Evolutionary conservation across 2,329 filamentous ascomycete genomes (phyloP).

Genomic region (Fusarium globosum): DNA sequence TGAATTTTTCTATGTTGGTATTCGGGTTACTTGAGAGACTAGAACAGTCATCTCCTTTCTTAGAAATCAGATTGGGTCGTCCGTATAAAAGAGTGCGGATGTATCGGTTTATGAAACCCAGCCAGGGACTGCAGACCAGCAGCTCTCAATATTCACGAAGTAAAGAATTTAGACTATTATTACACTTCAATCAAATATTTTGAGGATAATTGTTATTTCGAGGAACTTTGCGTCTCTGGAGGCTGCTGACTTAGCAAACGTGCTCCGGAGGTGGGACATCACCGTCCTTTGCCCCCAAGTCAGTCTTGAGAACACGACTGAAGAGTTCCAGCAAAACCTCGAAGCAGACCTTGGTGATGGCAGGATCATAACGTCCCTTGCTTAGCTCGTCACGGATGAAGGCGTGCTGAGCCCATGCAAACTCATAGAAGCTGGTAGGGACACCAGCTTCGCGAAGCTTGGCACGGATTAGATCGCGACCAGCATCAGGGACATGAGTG

Average conservation of each 20-base stretch:
- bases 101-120: constrained; percentile 34
- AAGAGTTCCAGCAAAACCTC: constrained; percentile 91
- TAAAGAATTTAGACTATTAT: constrained; percentile 45
- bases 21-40: constrained; percentile 31
- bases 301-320: constrained; percentile 78
- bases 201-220: background rate
- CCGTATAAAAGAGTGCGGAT: constrained; percentile 29
- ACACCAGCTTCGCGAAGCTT: constrained; percentile 82
- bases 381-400: constrained; percentile 94
- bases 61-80: constrained; percentile 35
- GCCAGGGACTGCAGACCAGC: constrained; percentile 20
- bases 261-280: constrained; percentile 74
- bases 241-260: constrained; percentile 65
- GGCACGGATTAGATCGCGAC: constrained; percentile 84
- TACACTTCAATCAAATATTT: constrained; percentile 28
- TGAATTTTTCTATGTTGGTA: constrained; percentile 29
- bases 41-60: constrained; percentile 17
- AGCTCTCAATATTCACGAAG: constrained; percentile 42
- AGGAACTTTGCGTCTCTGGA: background rate
- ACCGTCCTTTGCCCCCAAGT: constrained; percentile 76
- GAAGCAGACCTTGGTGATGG: constrained; percentile 87
- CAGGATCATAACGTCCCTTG: constrained; percentile 94
- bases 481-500: constrained; percentile 86
- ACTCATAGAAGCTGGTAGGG: constrained; percentile 85
- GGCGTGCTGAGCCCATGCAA: constrained; percentile 93